phyloP scores from a whole-genome alignment of 139 green algal species.

The Chlamydomonas applanata region DNA sequence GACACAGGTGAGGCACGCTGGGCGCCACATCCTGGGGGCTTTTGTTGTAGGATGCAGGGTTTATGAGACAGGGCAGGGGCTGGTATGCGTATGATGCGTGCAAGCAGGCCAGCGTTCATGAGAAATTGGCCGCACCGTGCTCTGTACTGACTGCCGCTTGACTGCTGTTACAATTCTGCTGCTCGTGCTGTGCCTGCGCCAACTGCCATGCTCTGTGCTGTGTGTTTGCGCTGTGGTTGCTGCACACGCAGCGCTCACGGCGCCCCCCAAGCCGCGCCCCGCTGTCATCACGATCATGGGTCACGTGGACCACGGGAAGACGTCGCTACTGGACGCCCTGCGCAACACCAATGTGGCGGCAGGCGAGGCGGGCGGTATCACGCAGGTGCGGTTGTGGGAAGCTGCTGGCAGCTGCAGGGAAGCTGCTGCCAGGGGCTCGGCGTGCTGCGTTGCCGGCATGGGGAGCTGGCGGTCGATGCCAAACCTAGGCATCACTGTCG shows the following conservation, averaged over 20 bases:
- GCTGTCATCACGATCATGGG: conserved; percentile 91
- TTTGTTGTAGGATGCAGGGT: not conserved
- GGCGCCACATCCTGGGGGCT: not conserved
- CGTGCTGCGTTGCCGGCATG: no score
- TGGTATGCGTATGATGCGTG: not conserved
- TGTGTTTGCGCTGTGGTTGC: not conserved
- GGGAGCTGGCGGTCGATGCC: no score
- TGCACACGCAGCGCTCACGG: conserved; percentile 24
- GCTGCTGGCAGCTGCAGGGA: no score
- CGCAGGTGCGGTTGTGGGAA: conserved; percentile 50
- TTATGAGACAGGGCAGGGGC: not conserved
- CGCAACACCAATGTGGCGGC: conserved; percentile 79
- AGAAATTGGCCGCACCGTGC: no score
- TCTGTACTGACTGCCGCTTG: no score
- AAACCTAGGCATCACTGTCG: not conserved
- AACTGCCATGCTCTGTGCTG: no score
- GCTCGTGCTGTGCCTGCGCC: no score
- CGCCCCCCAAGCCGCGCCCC: conserved; percentile 46
- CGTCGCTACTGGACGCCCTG: conserved; percentile 86
- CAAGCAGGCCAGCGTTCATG: no score
- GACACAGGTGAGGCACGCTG: not conserved
- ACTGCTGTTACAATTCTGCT: no score
- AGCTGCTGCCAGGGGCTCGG: no score
- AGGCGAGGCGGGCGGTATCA: conserved; percentile 92
- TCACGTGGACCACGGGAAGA: conserved; percentile 97